Evolutionary conservation across 2,329 filamentous ascomycete genomes (phyloP), one percentile per base, ranked within the genome.

Genomic region (Clonostachys rosea): DNA sequence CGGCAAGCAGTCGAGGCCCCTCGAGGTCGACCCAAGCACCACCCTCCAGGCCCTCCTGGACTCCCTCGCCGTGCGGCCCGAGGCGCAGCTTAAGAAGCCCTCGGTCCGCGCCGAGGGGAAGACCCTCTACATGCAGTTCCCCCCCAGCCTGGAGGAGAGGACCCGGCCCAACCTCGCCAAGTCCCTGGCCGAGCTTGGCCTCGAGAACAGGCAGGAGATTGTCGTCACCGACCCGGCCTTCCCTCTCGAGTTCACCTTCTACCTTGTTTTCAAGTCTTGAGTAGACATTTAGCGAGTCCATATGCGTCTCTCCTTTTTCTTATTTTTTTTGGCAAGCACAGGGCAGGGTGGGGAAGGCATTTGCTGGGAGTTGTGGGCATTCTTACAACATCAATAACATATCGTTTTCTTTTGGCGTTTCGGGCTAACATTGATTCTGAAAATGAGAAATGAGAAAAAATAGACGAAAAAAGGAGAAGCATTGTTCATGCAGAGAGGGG

Each of bases 151-250:
- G 47, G 89, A 96, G 62, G 83, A 90, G 68, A 81, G 90, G 69
- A 96, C 92, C 2, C 76, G 89, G 47, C 81, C 83, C 2, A 97
- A 99, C 62, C 71, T 99, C 52, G 74, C 75, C 51, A 89, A 87
- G 71, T 94, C 86, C 58, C 72, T 99, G 49, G 69, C 66, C 30
- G 89, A 95, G 16, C 65, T 99, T 52, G 76, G 72, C 1, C 58
- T 99, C 18, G 78, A 79, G 42, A 76, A 91, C 56, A 90, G 91
- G 12, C 87, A 96, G 62, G 90, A 96, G 67, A 79, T 99, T 43
- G 89, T 84, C n/a, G 86, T 99, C 42, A 91, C 89, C 14, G 92
- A 97, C 65, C 87, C 89, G n/a, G 89, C 90, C 2, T 94, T 95
- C 62, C 81, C 84, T 34, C 84, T 89, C 24, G 81, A 87, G 61